A percentile compares a stretch with the other conserved stretches of the same genome.
phyloP scores from a whole-genome alignment of 495 filamentous ascomycete genomes.

The Podospora bellae-mahoneyi region DNA sequence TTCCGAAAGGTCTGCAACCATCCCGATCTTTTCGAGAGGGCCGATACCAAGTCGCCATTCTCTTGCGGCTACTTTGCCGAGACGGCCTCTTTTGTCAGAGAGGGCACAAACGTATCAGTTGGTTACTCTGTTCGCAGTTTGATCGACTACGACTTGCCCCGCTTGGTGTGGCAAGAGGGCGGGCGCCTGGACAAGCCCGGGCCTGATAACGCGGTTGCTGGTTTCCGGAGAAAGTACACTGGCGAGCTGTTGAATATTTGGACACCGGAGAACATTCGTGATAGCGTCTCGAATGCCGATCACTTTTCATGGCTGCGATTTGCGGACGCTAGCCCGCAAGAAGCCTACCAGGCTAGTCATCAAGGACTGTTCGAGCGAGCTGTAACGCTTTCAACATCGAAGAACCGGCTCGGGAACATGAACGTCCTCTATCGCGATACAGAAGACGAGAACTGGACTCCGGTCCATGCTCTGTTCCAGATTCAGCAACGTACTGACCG shows the following conservation, averaged over 20 bases:
- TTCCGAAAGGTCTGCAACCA: slow-evolving; percentile 99
- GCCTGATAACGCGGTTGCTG: slow-evolving; percentile 66
- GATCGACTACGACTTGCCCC: slow-evolving; percentile 80
- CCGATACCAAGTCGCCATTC: slow-evolving; percentile 83
- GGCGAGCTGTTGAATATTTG: slow-evolving; percentile 84
- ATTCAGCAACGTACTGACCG: slow-evolving; percentile 68
- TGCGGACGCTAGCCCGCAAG: slow-evolving; percentile 68
- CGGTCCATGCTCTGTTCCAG: slow-evolving; percentile 74
- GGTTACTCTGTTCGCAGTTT: slow-evolving; percentile 82
- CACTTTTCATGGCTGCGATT: slow-evolving; percentile 92
- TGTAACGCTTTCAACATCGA: slow-evolving; percentile 48
- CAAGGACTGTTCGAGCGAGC: slow-evolving; percentile 57
- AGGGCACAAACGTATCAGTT: slow-evolving; percentile 74
- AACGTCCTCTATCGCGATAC: slow-evolving; percentile 43
- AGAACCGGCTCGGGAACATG: slow-evolving; percentile 50
- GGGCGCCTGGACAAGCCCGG: slow-evolving; percentile 76
- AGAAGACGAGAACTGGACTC: slow-evolving; percentile 58
- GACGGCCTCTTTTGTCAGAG: slow-evolving; percentile 88
- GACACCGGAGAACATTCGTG: slow-evolving; percentile 72
- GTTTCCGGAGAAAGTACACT: slow-evolving; percentile 72
- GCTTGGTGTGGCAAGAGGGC: slow-evolving; percentile 69
- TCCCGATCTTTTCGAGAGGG: slow-evolving; percentile 92
- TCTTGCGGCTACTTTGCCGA: slow-evolving; percentile 83
- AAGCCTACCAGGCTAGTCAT: slow-evolving; percentile 64
- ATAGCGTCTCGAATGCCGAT: slow-evolving; percentile 50